Evolutionary conservation across 2,329 filamentous ascomycete genomes (phyloP).

Genomic region (Pyrenophora seminiperda): DNA sequence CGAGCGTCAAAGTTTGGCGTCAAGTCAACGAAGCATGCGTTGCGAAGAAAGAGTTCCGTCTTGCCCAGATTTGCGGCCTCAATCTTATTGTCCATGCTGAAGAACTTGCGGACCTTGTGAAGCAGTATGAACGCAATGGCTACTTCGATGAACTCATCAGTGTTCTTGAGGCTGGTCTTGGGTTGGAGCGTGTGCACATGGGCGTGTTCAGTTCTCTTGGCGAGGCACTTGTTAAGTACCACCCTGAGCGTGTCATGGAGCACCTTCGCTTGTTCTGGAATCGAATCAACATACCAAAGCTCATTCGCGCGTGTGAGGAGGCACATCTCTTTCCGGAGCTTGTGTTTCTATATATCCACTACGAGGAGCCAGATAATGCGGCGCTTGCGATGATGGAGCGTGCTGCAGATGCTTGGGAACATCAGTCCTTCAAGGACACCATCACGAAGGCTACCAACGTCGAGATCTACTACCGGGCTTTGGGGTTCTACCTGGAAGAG

Average conservation of each 20-base stretch:
- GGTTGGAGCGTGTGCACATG: conserved; percentile 88
- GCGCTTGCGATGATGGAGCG: conserved; percentile 97
- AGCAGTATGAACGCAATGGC: conserved; percentile 94
- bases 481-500: conserved; percentile 97
- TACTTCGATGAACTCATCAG: conserved; percentile 98
- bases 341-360: conserved; percentile 97
- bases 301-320: conserved; percentile 91
- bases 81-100: conserved; percentile 98
- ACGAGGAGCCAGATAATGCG: conserved; percentile 97
- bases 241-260: conserved; percentile 95
- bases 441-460: conserved; percentile 96
- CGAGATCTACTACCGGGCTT: conserved; percentile 97
- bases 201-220: conserved; percentile 95
- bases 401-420: conserved; percentile 96
- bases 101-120: conserved; percentile 88
- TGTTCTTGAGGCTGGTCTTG: conserved; percentile 91
- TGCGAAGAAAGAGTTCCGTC: conserved; percentile 96
- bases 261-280: conserved; percentile 99
- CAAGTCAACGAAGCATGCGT: conserved; percentile 97
- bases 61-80: conserved; percentile 97
- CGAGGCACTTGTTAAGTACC: conserved; percentile 91
- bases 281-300: conserved; percentile 95
- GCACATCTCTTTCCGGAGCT: conserved; percentile 97
- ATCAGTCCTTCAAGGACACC: conserved; percentile 99
- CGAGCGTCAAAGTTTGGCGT: conserved; percentile 99